Base-by-base conservation (phyloP, 2,329 filamentous ascomycete genomes). In the Sarocladium brachiariae region DNA sequence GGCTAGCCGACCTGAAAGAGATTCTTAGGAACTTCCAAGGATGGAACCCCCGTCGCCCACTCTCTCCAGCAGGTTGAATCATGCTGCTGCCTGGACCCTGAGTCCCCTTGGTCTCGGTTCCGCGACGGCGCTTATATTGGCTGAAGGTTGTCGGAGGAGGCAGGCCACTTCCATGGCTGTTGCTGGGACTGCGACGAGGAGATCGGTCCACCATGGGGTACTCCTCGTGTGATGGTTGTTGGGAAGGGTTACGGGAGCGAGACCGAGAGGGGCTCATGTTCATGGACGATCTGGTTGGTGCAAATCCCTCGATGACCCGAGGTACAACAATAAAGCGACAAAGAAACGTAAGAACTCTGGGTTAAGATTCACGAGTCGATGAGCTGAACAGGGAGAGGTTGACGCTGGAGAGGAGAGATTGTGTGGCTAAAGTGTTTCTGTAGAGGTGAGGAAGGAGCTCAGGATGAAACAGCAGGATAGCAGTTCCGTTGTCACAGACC, bases 11-110 rank as follows among this genome's bases (percentile, higher is more conserved):
- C 35, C 63, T 62, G 59, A 70, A 71, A 39, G 66, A 65, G 53
- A 77, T 73, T 31, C 57, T 58, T 19, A 71, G 51, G 55, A 76
- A 75, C 46, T 70, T 67, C 54, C 63, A 56, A 2, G 70, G 71
- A 46, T 73, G 65, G 51, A 77, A 65, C 37, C 73, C 70, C 5
- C 58, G 61, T 24, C 74, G 67, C 11, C 72, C 73, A 57, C 70
- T 73, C 57, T 77, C 72, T 50, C 74, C 74, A 18, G 55, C 55
- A 4, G 58, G 56, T 35, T 61, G 61, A 50, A 65, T 55, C 23
- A 53, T 53, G 19, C 31, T 50, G 43, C 30, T 57, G 14, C n/a
- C 27, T 4, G 24, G 37, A n/a, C n/a, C 49, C 47, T 45, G 18
- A n/a, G 9, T 13, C n/a, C 34, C 38, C 21, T 39, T 38, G 33